Base-by-base conservation (phyloP, 2,329 filamentous ascomycete genomes). In the Sclerotinia nivalis region DNA sequence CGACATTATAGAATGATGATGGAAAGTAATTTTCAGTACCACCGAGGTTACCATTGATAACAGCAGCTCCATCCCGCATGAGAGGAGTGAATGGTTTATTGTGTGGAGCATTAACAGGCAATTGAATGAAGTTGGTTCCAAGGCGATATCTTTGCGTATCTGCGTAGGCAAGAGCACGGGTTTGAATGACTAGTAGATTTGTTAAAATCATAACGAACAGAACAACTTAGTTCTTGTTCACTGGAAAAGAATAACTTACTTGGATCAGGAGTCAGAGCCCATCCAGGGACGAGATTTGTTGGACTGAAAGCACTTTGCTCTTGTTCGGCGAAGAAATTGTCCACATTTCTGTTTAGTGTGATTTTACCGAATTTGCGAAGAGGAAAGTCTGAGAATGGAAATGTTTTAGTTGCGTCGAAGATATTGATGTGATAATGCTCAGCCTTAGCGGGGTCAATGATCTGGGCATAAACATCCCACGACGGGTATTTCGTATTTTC, bases 261-360 rank as follows among this genome's bases (percentile, higher is more conserved):
- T 28, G 50, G 62, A 22, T 66, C 62, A 20, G 49, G 49, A 28
- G 49, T 54, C 0, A 40, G 7, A 54, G 62, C 49, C 47, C 47
- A 59, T 0, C 89, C 89, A 2, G 89, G 88, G 1, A 87, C 83
- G 78, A 91, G 80, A 77, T 91, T 87, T 1, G 87, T 83, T 37
- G 89, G 89, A 74, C 84, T 87, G 83, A 91, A 91, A 1, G 88
- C 87, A 22, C 86, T 83, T 77, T 91, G 89, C 81, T 92, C 89
- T 66, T 91, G 89, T 74, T 90, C 87, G 66, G 85, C 84, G 71
- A 88, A 88, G 77, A 87, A 87, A 77, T 87, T 87, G 75, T 83
- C 77, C 1, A 83, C 81, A 79, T 86, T 86, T 68, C 80, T 78
- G 74, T 85, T 84, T 9, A 86, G 74, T 0, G 79, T 82, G 71